A percentile compares a stretch with the other conserved stretches of the same genome.
phyloP scores from a whole-genome alignment of 768 basidiomycete genomes.

The Phaeotremella skinneri region DNA sequence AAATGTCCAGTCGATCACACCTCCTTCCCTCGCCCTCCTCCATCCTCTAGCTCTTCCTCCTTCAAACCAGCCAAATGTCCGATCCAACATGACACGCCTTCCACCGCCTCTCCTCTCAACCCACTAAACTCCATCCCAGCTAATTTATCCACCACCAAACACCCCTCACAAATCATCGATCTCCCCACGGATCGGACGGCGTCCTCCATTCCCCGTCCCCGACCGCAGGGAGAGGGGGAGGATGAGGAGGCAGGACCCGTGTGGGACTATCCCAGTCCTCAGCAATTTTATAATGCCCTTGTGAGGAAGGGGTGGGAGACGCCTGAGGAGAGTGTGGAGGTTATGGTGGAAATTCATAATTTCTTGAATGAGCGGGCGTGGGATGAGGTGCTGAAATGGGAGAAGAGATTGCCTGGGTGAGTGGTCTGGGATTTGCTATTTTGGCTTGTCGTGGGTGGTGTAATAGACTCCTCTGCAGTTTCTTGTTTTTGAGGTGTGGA shows the following conservation, averaged over 20 bases:
- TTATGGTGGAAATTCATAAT: slow-evolving; percentile 98
- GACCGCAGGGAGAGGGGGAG: slow-evolving; percentile 33
- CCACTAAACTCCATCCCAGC: slow-evolving; percentile 81
- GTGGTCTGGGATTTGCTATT: too few species aligned
- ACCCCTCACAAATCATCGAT: slow-evolving; percentile 61
- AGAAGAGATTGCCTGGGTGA: slow-evolving; percentile 65
- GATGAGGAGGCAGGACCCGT: slow-evolving; percentile 31
- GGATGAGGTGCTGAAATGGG: slow-evolving; percentile 92
- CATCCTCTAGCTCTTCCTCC: slow-evolving; percentile 7
- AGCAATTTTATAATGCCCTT: slow-evolving; percentile 97
- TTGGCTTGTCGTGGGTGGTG: too few species aligned
- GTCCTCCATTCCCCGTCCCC: slow-evolving; percentile 78
- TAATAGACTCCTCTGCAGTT: too few species aligned
- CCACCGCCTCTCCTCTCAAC: slow-evolving; percentile 55
- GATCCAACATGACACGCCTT: slow-evolving; percentile 46
- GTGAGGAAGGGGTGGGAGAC: slow-evolving; percentile 97
- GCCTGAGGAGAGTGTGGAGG: slow-evolving; percentile 83
- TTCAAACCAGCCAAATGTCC: slow-evolving; percentile 52
- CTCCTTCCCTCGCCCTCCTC: neutral
- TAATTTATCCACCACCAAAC: slow-evolving; percentile 58
- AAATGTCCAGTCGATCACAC: slow-evolving; percentile 37
- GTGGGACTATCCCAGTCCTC: slow-evolving; percentile 97
- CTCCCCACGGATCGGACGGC: slow-evolving; percentile 72
- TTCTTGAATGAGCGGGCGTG: slow-evolving; percentile 96
- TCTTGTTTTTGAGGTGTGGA: too few species aligned